Base-by-base conservation (phyloP, 2,329 filamentous ascomycete genomes). In the Neofusicoccum parvum region DNA sequence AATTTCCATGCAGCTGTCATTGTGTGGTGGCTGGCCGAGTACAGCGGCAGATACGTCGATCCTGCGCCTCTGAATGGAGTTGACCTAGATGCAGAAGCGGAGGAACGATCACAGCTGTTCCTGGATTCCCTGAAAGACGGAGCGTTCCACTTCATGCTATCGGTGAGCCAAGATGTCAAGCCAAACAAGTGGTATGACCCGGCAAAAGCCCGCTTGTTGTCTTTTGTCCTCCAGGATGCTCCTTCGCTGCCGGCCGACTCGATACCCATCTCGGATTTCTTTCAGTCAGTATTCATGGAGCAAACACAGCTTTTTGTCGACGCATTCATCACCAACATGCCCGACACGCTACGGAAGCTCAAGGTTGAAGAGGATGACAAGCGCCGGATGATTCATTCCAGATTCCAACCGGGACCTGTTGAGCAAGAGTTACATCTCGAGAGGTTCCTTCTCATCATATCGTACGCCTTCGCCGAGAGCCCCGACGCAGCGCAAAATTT, bases 281-380 rank as follows among this genome's bases (percentile, higher is more conserved):
- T 98, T 74, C 90, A 91, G 68, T 74, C 83, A 6, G 81, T 90
- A 23, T 79, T 96, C 34, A 92, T 94, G 87, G 86, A 90, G 66
- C 91, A 94, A 73, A 79, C 98, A 10, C 94, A 98, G 75, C 85
- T 86, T 0, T 97, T 98, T 73, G 88, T 94, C 7, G 94, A 98
- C 74, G 90, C 91, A 5, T 96, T 97, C 75, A 96, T 99, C 70
- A 92, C 92, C 0, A 97, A 99, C 73, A 90, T 98, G 81, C 95
- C 95, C 0, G 94, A 98, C 79, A 90, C 95, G 3, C 85, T 99
- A 50, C 89, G 94, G 63, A 92, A 89, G 76, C 82, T 98, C 36
- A 92, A 94, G 68, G 86, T 88, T 1, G 93, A 97, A 67, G 94
- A 98, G 77, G 94, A 98, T 72, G 91, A 95, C 69, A 92, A 96